These are phyloP conservation scores for Saccharomyces hybrid DNA, from an alignment of 1,139 yeast species.

Conservation along the genomic window DNA sequence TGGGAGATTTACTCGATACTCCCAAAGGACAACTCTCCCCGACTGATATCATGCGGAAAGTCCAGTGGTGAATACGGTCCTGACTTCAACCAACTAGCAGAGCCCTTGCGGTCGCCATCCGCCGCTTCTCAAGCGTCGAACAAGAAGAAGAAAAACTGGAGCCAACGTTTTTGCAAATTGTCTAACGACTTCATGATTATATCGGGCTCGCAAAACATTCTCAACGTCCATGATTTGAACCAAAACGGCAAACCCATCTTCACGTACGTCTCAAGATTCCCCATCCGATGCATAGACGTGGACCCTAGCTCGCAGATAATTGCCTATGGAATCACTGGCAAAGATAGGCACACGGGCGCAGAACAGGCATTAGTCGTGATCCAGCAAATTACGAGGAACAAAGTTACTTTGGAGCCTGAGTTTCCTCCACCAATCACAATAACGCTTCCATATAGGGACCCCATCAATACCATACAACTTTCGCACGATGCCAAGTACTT, in stretches of 20 bases:
- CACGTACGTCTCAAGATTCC: slow-evolving; percentile 62
- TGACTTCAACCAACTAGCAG: slow-evolving; percentile 34
- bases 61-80: slow-evolving; percentile 61
- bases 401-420: slow-evolving; percentile 16
- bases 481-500: slow-evolving; percentile 63
- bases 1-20: slow-evolving; percentile 66
- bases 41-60: slow-evolving; percentile 57
- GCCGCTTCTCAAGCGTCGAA: slow-evolving; percentile 10
- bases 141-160: slow-evolving; percentile 39
- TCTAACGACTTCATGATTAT: slow-evolving; percentile 55
- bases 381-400: slow-evolving; percentile 37
- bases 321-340: slow-evolving; percentile 79
- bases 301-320: slow-evolving; percentile 57
- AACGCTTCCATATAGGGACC: slow-evolving; percentile 79
- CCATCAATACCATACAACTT: slow-evolving; percentile 64
- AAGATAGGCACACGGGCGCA: slow-evolving; percentile 57
- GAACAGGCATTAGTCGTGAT: slow-evolving; percentile 77
- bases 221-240: slow-evolving; percentile 56
- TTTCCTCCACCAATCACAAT: slow-evolving; percentile 53
- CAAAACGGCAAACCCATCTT: slow-evolving; percentile 57
- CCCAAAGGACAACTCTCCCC: slow-evolving; percentile 38
- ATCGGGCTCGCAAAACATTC: slow-evolving; percentile 66
- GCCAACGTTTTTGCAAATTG: slow-evolving; percentile 58
- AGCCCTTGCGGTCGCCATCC: slow-evolving; percentile 26
- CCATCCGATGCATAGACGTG: slow-evolving; percentile 69